Conservation (phyloP, 768 basidiomycete genomes). For the Zangia roseola region DNA sequence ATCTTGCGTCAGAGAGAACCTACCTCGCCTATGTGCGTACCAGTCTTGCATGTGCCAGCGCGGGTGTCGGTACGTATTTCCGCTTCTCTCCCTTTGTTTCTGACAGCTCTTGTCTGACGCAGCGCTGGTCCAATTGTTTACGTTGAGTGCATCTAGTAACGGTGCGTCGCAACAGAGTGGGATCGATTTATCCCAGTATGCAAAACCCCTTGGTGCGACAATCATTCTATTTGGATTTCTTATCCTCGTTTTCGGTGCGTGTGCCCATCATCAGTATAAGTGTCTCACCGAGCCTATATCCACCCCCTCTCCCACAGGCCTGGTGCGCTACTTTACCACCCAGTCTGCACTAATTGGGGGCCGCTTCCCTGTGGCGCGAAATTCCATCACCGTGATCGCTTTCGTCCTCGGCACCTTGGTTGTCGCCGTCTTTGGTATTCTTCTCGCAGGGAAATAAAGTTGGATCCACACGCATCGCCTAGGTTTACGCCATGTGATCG, state of each 20-base stretch:
- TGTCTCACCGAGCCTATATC: not conserved
- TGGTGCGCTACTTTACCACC: constrained; percentile 51
- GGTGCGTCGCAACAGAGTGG: not conserved
- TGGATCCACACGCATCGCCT: not conserved
- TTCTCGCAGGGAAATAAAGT: constrained; percentile 31
- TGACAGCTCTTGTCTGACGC: not conserved
- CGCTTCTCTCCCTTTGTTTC: too few species aligned
- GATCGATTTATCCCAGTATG: constrained; percentile 28
- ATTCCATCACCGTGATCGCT: constrained; percentile 42
- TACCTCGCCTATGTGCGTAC: constrained; percentile 67
- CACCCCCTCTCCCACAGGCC: constrained; percentile 33
- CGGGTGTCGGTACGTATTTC: constrained; percentile 53
- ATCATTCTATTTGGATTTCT: constrained; percentile 45
- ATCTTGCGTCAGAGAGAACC: constrained; percentile 61
- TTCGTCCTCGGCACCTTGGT: constrained; percentile 40
- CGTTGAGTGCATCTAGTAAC: constrained; percentile 28
- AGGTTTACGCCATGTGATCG: not conserved
- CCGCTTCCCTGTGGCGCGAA: constrained; percentile 53
- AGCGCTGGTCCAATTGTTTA: constrained; percentile 58
- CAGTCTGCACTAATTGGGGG: constrained; percentile 51
- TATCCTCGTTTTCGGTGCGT: constrained; percentile 49
- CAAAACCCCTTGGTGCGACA: constrained; percentile 53
- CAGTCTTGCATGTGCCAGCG: constrained; percentile 55
- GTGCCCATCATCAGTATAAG: not conserved
- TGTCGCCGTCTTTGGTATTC: constrained; percentile 41